Percentiles rank a stretch among this genome's conserved stretches.
Conservation (phyloP, 306 rosid species). For the Abrus pulchellus region DNA sequence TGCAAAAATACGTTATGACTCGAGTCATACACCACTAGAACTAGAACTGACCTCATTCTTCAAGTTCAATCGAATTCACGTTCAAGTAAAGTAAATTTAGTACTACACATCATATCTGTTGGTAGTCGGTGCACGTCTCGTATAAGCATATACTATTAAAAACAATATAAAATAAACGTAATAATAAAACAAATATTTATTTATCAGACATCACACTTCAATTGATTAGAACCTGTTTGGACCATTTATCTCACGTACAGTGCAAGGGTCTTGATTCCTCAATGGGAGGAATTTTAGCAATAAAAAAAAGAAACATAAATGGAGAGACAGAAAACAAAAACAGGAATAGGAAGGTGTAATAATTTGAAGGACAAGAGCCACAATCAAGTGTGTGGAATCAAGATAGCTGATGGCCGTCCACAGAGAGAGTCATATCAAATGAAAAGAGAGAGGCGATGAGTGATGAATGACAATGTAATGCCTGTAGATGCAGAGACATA, state of each 20-base stretch:
- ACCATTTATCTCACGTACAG: not conserved
- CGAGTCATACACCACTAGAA: not conserved
- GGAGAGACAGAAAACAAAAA: conserved; percentile 40
- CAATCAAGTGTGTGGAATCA: conserved; percentile 47
- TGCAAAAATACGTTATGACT: conserved; percentile 4
- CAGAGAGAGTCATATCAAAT: conserved; percentile 41
- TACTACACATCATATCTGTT: too few relatives aligned
- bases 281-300: not conserved
- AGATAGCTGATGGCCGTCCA: conserved; percentile 12
- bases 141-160: too few relatives aligned
- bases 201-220: too few relatives aligned
- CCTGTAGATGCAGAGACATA: conserved; percentile 52
- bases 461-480: conserved; percentile 42
- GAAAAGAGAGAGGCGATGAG: conserved; percentile 31
- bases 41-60: not conserved
- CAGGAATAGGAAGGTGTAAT: conserved; percentile 33
- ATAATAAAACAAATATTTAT: not conserved
- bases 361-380: conserved; percentile 50
- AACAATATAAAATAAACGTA: not conserved
- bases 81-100: not conserved
- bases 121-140: too few relatives aligned
- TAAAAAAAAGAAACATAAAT: not conserved
- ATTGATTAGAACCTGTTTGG: not conserved
- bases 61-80: not conserved
- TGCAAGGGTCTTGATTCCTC: not conserved